Evolutionary conservation across 371 early-diverging fungal species (phyloP).

Genomic region (Parasitella parasitica): DNA sequence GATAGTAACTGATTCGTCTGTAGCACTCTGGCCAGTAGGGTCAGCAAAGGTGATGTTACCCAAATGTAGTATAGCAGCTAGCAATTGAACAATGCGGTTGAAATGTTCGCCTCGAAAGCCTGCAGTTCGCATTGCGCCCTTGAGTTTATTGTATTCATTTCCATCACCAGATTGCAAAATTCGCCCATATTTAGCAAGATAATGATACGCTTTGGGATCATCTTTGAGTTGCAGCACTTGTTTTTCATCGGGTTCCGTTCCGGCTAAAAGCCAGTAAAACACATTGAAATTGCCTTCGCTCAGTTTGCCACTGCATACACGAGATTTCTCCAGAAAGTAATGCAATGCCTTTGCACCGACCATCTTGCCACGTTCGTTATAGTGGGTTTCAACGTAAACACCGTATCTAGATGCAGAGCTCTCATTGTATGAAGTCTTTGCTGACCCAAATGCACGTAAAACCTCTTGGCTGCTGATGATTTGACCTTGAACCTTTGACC

Average conservation of each 20-base stretch:
- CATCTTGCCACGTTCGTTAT: slow-evolving; percentile 84
- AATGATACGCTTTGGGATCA: slow-evolving; percentile 1
- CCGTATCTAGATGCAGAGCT: slow-evolving; percentile 84
- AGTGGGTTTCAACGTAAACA: slow-evolving; percentile 86
- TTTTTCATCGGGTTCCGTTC: slow-evolving; percentile 31
- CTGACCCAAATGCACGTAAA: slow-evolving; percentile 69
- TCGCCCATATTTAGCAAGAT: slow-evolving; percentile 29
- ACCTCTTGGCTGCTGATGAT: slow-evolving; percentile 51
- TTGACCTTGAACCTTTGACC: slow-evolving; percentile 66
- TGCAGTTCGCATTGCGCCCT: slow-evolving; percentile 72
- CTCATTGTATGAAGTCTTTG: slow-evolving; percentile 68
- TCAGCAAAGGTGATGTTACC: slow-evolving; percentile 68
- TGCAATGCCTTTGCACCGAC: slow-evolving; percentile 84
- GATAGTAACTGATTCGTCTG: slow-evolving; percentile 49
- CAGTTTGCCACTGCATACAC: slow-evolving; percentile 51
- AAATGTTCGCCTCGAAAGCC: slow-evolving; percentile 81
- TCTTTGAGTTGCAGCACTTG: slow-evolving; percentile 18
- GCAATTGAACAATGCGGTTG: slow-evolving; percentile 60
- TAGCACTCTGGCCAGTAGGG: slow-evolving; percentile 22
- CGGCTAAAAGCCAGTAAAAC: slow-evolving; percentile 79
- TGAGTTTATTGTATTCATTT: slow-evolving; percentile 69
- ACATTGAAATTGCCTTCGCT: slow-evolving; percentile 89
- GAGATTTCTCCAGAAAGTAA: slow-evolving; percentile 85
- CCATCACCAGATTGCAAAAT: slow-evolving; percentile 4
- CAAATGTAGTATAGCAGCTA: slow-evolving; percentile 74